Evolutionary conservation across 768 basidiomycete genomes (phyloP).

Genomic region (Boletus subcaerulescens): DNA sequence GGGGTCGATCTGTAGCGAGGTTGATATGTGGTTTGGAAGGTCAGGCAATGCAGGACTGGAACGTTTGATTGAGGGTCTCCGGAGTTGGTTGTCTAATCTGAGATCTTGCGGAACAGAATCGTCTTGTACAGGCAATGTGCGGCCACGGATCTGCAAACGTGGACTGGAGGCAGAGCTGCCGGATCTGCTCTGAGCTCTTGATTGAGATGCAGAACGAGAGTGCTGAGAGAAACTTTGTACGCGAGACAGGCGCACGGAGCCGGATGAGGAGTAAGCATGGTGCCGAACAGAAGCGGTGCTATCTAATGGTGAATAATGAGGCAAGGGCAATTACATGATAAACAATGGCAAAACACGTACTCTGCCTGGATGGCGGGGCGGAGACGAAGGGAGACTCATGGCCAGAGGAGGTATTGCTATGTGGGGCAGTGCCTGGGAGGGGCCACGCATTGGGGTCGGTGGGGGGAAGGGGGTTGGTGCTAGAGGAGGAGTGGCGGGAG

Average conservation of each 20-base stretch:
- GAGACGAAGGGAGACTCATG: constrained; percentile 22
- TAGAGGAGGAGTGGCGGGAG: constrained; percentile 28
- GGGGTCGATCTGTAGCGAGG: constrained; percentile 13
- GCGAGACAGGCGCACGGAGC: constrained; percentile 32
- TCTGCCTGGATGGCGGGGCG: constrained; percentile 34
- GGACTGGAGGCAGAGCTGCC: constrained; percentile 53
- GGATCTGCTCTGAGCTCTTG: constrained; percentile 43
- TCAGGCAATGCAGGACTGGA: constrained; percentile 22
- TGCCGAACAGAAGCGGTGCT: constrained; percentile 30
- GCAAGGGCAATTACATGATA: not conserved
- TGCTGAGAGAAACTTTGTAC: constrained; percentile 35
- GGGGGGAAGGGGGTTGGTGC: constrained; percentile 19
- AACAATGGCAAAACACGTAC: constrained; percentile 32
- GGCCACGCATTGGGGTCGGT: constrained; percentile 20
- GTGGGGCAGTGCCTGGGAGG: constrained; percentile 14
- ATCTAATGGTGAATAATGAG: constrained; percentile 18
- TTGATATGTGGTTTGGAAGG: constrained; percentile 10
- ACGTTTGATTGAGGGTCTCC: constrained; percentile 13
- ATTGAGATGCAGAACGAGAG: constrained; percentile 40
- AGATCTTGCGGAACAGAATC: constrained; percentile 22
- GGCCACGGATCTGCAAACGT: constrained; percentile 36
- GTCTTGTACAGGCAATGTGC: constrained; percentile 40
- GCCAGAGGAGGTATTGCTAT: constrained; percentile 38
- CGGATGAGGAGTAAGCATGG: constrained; percentile 28
- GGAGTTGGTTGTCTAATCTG: constrained; percentile 21